Evolutionary conservation across 1,139 yeast species (phyloP), one percentile per base, ranked within the genome.

Genomic region (Pichia cactophila): DNA sequence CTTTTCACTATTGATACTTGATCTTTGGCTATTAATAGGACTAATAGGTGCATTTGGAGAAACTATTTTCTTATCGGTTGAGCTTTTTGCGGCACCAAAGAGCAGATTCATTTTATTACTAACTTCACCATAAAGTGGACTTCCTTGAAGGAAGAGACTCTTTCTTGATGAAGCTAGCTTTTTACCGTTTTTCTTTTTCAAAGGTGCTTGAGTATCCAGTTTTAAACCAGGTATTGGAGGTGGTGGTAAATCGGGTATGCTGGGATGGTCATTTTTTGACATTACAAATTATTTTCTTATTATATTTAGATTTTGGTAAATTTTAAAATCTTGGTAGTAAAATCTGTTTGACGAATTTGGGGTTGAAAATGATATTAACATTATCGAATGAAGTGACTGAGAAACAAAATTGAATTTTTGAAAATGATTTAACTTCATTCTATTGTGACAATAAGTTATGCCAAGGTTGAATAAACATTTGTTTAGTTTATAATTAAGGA

Each of bases 111-210:
- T 52, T 40, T 52, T 54, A 42, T 50, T 46, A 20, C 50, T 46
- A n/a, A 54, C 57, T 39, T 54, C 56, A 28, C 45, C 55, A 33
- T 54, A 54, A 28, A 54, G 40, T 2, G 57, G 57, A 26, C 52
- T 49, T 5, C 50, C 52, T 20, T 46, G 43, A 6, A 45, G 35
- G 17, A 47, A 47, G 1, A 39, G 28, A 31, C 38, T 42, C 31
- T 47, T 51, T 38, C 50, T 41, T 31, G 50, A 43, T 7, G 51
- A 45, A 2, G 46, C 10, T 20, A 46, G 20, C 33, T 43, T 48
- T n/a, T 35, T 33, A n/a, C 37, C 43, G 4, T 42, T 46, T 29
- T 44, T 47, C 38, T 36, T 44, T 10, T 31, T 33, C 2, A 12
- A 6, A 17, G 46, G 41, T 5, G 41, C n/a, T 20, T 38, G 26